A percentile compares a stretch with the other conserved stretches of the same genome.
Evolutionary conservation across 345 rosid genomes (phyloP).

Genomic region (Euphorbia pulcherrima): DNA sequence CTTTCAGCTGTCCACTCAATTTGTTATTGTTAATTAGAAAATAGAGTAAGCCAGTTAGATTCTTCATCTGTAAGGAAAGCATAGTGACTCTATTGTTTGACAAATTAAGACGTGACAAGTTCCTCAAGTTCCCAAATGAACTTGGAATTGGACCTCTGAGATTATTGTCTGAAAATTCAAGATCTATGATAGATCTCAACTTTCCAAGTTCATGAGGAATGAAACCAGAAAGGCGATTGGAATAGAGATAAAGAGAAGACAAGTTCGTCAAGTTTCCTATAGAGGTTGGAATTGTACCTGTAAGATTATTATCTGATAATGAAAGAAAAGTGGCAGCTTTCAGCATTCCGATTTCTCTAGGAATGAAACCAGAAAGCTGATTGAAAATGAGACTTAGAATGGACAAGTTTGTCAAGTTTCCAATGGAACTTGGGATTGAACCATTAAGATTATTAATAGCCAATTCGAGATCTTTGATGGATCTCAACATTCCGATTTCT

Average conservation of each 20-base stretch:
- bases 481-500: background rate
- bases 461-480: background rate
- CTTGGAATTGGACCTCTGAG: constrained; percentile 22
- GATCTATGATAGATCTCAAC: background rate
- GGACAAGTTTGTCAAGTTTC: constrained; percentile 17
- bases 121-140: background rate
- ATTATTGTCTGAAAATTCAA: constrained; percentile 18
- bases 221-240: background rate
- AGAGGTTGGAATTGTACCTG: background rate
- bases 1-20: background rate
- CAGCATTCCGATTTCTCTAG: background rate
- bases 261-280: background rate
- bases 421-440: constrained; percentile 26
- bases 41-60: background rate
- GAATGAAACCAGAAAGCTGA: background rate
- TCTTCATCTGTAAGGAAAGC: background rate
- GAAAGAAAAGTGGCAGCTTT: background rate
- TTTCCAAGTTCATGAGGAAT: background rate
- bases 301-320: background rate
- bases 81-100: constrained; percentile 15
- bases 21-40: background rate
- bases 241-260: background rate
- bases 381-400: background rate
- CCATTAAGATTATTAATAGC: constrained; percentile 15
- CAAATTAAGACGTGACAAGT: constrained; percentile 10